phyloP scores from a whole-genome alignment of 129 eudicot species.

The Apium graveolens region DNA sequence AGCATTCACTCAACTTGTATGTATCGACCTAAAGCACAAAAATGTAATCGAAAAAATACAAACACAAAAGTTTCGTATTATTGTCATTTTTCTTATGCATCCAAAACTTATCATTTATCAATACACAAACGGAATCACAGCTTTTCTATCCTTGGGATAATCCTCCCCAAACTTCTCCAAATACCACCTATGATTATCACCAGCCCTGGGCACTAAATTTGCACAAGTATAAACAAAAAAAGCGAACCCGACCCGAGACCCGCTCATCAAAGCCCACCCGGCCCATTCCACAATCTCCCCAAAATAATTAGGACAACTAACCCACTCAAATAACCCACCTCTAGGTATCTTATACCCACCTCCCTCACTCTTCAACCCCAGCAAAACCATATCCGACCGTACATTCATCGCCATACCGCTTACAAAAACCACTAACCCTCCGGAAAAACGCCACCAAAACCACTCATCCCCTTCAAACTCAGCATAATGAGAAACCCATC shows the following conservation, averaged over 20 bases:
- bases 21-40: too few relatives aligned
- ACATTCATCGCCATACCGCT: slow-evolving; percentile 64
- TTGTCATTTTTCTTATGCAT: neutral
- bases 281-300: slow-evolving; percentile 90
- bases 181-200: slow-evolving; percentile 74
- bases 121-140: slow-evolving; percentile 72
- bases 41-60: neutral
- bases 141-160: slow-evolving; percentile 73
- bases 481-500: slow-evolving; percentile 73
- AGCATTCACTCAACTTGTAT: neutral
- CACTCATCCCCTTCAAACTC: slow-evolving; percentile 29
- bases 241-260: slow-evolving; percentile 85
- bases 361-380: slow-evolving; percentile 52
- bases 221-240: slow-evolving; percentile 73
- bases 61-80: neutral
- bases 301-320: slow-evolving; percentile 76
- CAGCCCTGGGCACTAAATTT: slow-evolving; percentile 75
- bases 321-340: slow-evolving; percentile 73
- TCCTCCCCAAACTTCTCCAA: slow-evolving; percentile 74
- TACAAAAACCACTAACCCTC: slow-evolving; percentile 45
- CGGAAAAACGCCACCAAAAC: slow-evolving; percentile 67
- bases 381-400: slow-evolving; percentile 43
- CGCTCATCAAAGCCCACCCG: slow-evolving; percentile 73
- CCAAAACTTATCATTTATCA: slow-evolving; percentile 15
- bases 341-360: slow-evolving; percentile 77